phyloP scores from a whole-genome alignment of 2,329 filamentous ascomycete genomes.

The Hymenoscyphus occultus region DNA sequence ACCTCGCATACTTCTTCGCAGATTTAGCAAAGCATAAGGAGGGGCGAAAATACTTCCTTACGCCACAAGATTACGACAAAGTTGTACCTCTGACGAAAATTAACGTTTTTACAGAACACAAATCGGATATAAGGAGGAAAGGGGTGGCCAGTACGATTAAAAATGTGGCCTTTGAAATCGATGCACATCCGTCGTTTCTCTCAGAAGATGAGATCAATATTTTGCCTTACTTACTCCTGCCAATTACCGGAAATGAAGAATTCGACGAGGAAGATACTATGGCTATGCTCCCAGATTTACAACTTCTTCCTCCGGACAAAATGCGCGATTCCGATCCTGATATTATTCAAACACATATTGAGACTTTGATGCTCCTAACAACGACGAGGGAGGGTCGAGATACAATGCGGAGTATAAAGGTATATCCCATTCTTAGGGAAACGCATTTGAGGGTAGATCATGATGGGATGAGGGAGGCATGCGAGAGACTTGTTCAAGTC shows the following conservation, averaged over 20 bases:
- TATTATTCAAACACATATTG: constrained; percentile 83
- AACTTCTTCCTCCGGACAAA: constrained; percentile 88
- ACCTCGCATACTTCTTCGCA: constrained; percentile 90
- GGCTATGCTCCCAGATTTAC: constrained; percentile 84
- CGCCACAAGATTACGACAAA: constrained; percentile 70
- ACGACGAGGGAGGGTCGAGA: constrained; percentile 75
- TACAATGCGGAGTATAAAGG: constrained; percentile 68
- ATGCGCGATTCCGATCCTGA: constrained; percentile 71
- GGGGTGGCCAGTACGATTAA: constrained; percentile 98
- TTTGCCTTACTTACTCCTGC: constrained; percentile 83
- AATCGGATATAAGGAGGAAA: constrained; percentile 76
- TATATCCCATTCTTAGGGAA: constrained; percentile 88
- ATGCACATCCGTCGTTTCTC: constrained; percentile 69
- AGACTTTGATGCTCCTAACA: constrained; percentile 80
- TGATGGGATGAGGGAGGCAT: constrained; percentile 77
- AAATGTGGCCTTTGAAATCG: constrained; percentile 82
- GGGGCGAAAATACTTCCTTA: constrained; percentile 72
- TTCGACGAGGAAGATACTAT: constrained; percentile 83
- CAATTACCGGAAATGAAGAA: constrained; percentile 83
- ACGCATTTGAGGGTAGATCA: constrained; percentile 75
- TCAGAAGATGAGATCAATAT: constrained; percentile 72
- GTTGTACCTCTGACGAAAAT: constrained; percentile 91
- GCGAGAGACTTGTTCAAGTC: constrained; percentile 81
- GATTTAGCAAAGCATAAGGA: constrained; percentile 81
- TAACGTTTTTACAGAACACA: constrained; percentile 90